These are phyloP conservation scores for Jatropha curcas DNA, from an alignment of 345 rosid genomes.

Conservation along the genomic window DNA sequence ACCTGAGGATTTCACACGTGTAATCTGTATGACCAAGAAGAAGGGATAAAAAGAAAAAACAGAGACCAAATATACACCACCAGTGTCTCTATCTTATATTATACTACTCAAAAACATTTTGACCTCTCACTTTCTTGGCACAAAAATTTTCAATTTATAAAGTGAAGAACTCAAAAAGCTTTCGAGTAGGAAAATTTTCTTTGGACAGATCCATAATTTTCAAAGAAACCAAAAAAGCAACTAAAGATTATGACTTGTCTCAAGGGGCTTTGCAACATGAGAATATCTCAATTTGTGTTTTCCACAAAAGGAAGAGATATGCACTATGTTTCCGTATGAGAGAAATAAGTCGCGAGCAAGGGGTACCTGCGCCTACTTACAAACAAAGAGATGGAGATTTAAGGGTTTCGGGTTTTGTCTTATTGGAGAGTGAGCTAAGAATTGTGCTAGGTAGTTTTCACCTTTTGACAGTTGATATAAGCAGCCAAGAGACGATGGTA, in stretches of 20 bases:
- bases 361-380: no score
- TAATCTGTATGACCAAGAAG: background rate
- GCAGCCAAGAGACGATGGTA: conserved; percentile 89
- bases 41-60: background rate
- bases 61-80: background rate
- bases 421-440: no score
- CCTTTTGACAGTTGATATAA: conserved; percentile 95
- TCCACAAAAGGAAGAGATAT: background rate
- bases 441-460: conserved; percentile 29
- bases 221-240: conserved; percentile 1
- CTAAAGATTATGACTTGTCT: background rate
- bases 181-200: background rate
- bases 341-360: no score
- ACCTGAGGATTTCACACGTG: conserved; percentile 42
- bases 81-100: conserved; percentile 17
- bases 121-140: conserved; percentile 27
- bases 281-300: no score
- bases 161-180: background rate
- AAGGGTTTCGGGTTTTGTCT: background rate
- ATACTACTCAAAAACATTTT: conserved; percentile 7
- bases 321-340: no score
- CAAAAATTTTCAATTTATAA: background rate
- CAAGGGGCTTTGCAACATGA: background rate
- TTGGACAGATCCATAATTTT: background rate
- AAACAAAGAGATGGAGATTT: no score